A percentile compares a stretch with the other conserved stretches of the same genome.
Evolutionary conservation across 2,329 filamentous ascomycete genomes (phyloP).

Genomic region (Capronia epimyces): DNA sequence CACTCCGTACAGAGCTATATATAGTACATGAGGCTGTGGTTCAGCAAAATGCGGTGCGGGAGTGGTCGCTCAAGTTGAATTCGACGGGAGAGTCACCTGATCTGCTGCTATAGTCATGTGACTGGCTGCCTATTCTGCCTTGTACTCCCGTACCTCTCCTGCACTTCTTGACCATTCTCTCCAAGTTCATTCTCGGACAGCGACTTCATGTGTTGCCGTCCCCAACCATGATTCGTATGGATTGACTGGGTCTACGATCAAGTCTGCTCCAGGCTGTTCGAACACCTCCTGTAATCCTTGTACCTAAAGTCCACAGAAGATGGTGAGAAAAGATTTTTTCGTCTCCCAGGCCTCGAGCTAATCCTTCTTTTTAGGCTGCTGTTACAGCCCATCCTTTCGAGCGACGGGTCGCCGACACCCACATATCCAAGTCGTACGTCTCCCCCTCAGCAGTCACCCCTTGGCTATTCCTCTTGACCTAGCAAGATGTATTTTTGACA

Average conservation of each 20-base stretch:
- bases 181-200: not conserved
- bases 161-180: not conserved
- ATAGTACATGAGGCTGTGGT: no score
- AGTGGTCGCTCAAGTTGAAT: no score
- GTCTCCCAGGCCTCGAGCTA: not conserved
- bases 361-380: constrained; percentile 14
- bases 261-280: not conserved
- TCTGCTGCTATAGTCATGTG: not conserved
- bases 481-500: constrained; percentile 80
- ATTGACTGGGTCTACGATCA: not conserved
- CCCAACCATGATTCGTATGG: not conserved
- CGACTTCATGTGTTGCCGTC: not conserved
- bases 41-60: no score
- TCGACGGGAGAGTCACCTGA: not conserved
- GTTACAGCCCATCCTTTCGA: constrained; percentile 56
- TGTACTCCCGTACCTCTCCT: no score
- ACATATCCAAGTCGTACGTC: constrained; percentile 82
- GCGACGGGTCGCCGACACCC: constrained; percentile 73
- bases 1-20: no score
- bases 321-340: not conserved
- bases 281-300: not conserved
- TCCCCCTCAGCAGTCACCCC: constrained; percentile 2
- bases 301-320: not conserved
- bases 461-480: constrained; percentile 35
- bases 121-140: no score